phyloP scores from a whole-genome alignment of 371 early-diverging fungal genomes.

The Syncephalastrum contaminatum region DNA sequence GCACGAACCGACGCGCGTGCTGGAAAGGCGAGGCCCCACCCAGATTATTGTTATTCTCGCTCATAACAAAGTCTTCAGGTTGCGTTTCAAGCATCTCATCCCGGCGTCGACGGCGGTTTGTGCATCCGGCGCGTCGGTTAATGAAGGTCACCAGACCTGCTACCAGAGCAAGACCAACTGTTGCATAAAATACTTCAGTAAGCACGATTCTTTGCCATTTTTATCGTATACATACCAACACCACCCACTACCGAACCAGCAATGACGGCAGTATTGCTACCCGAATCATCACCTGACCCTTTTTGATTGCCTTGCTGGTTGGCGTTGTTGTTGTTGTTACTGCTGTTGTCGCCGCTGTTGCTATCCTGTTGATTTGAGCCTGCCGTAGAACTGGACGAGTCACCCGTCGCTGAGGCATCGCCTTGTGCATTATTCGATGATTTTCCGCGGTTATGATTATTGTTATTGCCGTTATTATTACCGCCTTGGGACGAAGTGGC shows the following conservation, averaged over 20 bases:
- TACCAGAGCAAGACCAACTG: conserved; percentile 37
- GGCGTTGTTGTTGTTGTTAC: too few species aligned
- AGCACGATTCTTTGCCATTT: conserved; percentile 9
- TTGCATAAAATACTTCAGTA: not conserved
- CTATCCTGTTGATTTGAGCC: conserved; percentile 1
- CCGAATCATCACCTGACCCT: not conserved
- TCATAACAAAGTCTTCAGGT: conserved; percentile 41
- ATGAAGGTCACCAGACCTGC: conserved; percentile 37
- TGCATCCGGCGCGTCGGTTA: conserved; percentile 30
- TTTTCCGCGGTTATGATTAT: too few species aligned
- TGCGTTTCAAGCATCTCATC: conserved; percentile 19
- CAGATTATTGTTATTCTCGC: conserved; percentile 27
- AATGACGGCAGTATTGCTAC: conserved; percentile 26
- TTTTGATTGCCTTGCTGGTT: not conserved
- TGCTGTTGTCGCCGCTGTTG: too few species aligned
- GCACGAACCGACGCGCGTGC: conserved; percentile 16
- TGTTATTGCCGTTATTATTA: too few species aligned
- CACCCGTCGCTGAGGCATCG: conserved; percentile 1
- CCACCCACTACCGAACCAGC: conserved; percentile 37
- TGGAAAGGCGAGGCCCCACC: conserved; percentile 12
- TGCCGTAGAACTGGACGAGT: conserved; percentile 1
- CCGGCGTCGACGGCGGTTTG: conserved; percentile 19
- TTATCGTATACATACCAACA: conserved; percentile 18
- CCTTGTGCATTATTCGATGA: not conserved
- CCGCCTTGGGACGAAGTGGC: too few species aligned